Conservation (phyloP, 179 eudicot species). For the Beta corolliflora region DNA sequence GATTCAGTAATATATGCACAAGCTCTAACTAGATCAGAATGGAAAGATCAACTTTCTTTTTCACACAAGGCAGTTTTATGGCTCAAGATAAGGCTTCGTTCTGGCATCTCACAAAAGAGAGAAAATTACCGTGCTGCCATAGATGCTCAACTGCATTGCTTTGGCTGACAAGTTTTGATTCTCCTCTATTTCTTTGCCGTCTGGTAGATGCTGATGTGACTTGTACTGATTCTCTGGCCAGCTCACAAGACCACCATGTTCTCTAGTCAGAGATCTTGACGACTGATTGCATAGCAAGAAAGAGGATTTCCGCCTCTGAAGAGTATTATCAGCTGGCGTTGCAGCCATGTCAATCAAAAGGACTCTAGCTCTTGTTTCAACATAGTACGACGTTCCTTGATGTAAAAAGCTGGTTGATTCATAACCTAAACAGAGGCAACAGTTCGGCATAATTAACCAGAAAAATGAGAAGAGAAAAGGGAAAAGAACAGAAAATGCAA, state of each 20-base stretch:
- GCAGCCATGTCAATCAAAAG: slow-evolving; percentile 61
- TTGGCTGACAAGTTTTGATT: slow-evolving; percentile 51
- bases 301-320: slow-evolving; percentile 64
- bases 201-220: slow-evolving; percentile 35
- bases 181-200: slow-evolving; percentile 24
- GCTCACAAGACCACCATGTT: slow-evolving; percentile 68
- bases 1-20: background rate
- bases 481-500: background rate
- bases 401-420: slow-evolving; percentile 50
- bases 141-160: slow-evolving; percentile 83
- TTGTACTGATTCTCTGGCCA: slow-evolving; percentile 67
- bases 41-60: background rate
- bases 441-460: background rate
- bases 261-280: slow-evolving; percentile 45
- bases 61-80: background rate
- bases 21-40: background rate
- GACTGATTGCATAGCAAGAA: slow-evolving; percentile 52
- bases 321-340: slow-evolving; percentile 46
- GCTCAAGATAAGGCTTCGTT: background rate
- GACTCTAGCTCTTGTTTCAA: slow-evolving; percentile 72
- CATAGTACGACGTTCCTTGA: slow-evolving; percentile 55
- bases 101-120: background rate
- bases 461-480: background rate
- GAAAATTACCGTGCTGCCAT: slow-evolving; percentile 70
- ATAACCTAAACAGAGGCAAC: slow-evolving; percentile 32